A percentile compares a stretch with the other conserved stretches of the same genome.
phyloP scores from a whole-genome alignment of 176 grass and related monocot genomes.

The Ampelocalamus luodianensis region DNA sequence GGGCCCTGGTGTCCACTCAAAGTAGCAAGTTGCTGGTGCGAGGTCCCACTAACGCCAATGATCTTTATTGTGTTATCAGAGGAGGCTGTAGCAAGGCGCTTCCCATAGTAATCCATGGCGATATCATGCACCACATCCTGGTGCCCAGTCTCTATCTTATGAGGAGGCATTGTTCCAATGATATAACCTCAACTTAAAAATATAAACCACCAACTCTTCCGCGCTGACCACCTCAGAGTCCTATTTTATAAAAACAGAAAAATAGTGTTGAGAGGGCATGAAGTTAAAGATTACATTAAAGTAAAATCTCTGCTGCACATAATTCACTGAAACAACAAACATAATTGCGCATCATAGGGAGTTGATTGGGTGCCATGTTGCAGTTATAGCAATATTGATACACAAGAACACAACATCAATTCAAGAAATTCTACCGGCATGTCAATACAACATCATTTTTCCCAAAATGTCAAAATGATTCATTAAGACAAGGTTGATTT shows the following conservation, averaged over 20 bases:
- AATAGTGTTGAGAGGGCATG: not conserved
- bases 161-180: constrained; percentile 56
- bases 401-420: constrained; percentile 3
- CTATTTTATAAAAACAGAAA: constrained; percentile 10
- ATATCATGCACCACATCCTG: constrained; percentile 78
- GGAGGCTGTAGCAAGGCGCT: constrained; percentile 75
- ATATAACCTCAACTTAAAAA: constrained; percentile 13
- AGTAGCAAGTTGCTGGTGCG: constrained; percentile 74
- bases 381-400: not conserved
- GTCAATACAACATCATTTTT: not conserved
- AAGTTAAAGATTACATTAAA: constrained; percentile 6
- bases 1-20: constrained; percentile 73
- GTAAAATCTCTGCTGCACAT: not conserved
- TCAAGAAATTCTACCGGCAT: not conserved
- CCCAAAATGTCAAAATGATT: not conserved
- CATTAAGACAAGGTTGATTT: not conserved
- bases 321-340: not conserved
- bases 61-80: constrained; percentile 76
- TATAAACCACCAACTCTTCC: constrained; percentile 12
- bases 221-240: not conserved
- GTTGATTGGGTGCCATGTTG: not conserved
- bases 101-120: constrained; percentile 77
- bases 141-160: constrained; percentile 76
- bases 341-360: not conserved
- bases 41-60: constrained; percentile 67